phyloP scores from a whole-genome alignment of 257 asterid species.

The Solanum microdontum region DNA sequence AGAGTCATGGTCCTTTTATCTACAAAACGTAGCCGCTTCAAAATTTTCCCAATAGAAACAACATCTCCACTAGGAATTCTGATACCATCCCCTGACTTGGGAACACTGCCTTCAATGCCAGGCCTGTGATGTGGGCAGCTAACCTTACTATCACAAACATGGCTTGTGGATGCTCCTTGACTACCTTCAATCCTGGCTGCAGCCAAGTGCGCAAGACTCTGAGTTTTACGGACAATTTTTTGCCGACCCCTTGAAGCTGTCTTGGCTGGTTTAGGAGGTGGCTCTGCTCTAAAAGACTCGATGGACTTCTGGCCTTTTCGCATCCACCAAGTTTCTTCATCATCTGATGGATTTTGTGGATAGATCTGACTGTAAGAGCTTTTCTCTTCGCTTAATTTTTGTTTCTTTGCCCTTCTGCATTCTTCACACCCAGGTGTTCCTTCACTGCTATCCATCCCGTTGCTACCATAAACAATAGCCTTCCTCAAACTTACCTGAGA shows the following conservation, averaged over 20 bases:
- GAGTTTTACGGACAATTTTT: constrained; percentile 86
- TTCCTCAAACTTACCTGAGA: constrained; percentile 39
- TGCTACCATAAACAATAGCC: constrained; percentile 30
- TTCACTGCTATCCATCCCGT: constrained; percentile 41
- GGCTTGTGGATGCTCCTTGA: constrained; percentile 97
- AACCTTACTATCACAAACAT: constrained; percentile 71
- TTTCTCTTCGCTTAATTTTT: constrained; percentile 62
- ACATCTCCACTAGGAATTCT: constrained; percentile 45
- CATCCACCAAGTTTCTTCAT: constrained; percentile 88
- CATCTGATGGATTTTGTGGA: constrained; percentile 40
- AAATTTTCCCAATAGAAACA: constrained; percentile 49
- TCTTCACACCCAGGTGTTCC: constrained; percentile 93
- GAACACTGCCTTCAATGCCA: constrained; percentile 42
- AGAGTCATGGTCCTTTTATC: constrained; percentile 55
- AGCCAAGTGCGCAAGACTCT: constrained; percentile 90
- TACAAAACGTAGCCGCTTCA: constrained; percentile 65
- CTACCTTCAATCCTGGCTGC: constrained; percentile 96
- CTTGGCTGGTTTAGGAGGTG: constrained; percentile 84
- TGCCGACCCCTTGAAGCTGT: constrained; percentile 77
- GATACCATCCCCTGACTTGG: constrained; percentile 44
- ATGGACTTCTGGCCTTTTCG: constrained; percentile 59
- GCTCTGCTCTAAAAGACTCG: constrained; percentile 63
- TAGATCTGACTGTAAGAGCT: constrained; percentile 32
- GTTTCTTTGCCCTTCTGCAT: constrained; percentile 78
- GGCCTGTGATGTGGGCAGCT: constrained; percentile 76